Evolutionary conservation across 495 filamentous ascomycete genomes (phyloP), one percentile per base, ranked within the genome.

Genomic region (Penicillium bovifimosum): DNA sequence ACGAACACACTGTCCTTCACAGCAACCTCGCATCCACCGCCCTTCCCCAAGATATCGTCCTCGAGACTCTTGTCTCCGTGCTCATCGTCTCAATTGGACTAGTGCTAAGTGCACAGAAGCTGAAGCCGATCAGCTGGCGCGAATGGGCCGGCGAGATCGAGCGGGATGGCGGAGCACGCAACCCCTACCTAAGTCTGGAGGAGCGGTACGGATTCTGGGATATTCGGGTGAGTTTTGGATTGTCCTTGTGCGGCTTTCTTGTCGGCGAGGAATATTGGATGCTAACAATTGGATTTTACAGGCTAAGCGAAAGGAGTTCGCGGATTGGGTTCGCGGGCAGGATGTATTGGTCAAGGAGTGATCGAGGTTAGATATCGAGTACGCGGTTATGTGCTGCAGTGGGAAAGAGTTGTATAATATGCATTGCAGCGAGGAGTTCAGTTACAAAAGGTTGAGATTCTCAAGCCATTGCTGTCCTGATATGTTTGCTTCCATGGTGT

Each of bases 111-210:
- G 82, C 85, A 0, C 81, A 83, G 28, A 79, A 84, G 41, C 64
- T 90, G 59, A 81, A 87, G 67, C 87, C 88, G 1, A 85, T 92
- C 52, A 83, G 82, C 66, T 91, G 87, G 86, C 80, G 82, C 18
- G 83, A 86, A 52, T 95, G 89, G 89, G 87, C 87, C 24, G 87
- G 88, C 41, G 80, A 88, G 69, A 83, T 90, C 53, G 88, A 95
- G 72, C 78, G 77, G 50, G 85, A 91, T 33, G 77, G 77, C 4
- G 76, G 71, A 41, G 72, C 70, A 11, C 55, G 68, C 45, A 76
- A 77, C 47, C 79, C 80, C 40, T 84, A 75, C 54, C 59, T 67
- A 28, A 62, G 67, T 20, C 58, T 84, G 53, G 80, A 79, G 76
- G 85, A 73, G 76, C 76, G 78, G 63, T 75, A 76, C 47, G 82